Percentiles rank a stretch among this genome's conserved stretches.
Conservation (phyloP, 768 basidiomycete genomes). For the Lyophyllum semitale region DNA sequence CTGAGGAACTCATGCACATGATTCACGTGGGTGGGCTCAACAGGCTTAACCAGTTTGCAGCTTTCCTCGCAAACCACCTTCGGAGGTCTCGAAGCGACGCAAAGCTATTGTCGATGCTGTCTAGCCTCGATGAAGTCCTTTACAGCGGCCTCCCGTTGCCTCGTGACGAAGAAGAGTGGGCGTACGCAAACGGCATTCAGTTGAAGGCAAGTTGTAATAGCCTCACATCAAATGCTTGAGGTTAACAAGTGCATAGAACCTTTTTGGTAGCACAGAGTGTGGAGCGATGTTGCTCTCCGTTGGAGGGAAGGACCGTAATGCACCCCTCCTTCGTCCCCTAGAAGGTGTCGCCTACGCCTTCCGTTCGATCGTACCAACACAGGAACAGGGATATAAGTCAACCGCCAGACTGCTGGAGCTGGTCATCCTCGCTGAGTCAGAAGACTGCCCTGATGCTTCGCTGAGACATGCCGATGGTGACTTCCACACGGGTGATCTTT, state of each 20-base stretch:
- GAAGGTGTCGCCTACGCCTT: conserved; percentile 66
- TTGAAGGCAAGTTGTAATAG: conserved; percentile 49
- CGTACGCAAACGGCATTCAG: conserved; percentile 58
- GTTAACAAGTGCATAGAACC: conserved; percentile 49
- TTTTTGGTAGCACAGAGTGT: conserved; percentile 81
- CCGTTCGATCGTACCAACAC: conserved; percentile 47
- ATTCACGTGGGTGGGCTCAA: conserved; percentile 65
- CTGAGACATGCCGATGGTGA: conserved; percentile 65
- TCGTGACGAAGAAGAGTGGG: conserved; percentile 75
- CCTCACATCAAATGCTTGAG: conserved; percentile 13
- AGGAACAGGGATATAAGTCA: conserved; percentile 51
- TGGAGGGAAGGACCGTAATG: conserved; percentile 51
- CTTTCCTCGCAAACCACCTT: conserved; percentile 68
- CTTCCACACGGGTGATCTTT: conserved; percentile 84
- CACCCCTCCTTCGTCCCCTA: conserved; percentile 54
- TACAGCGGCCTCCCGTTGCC: conserved; percentile 67
- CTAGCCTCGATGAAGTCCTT: conserved; percentile 60
- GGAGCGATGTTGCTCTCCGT: conserved; percentile 70
- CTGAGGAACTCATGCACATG: conserved; percentile 73
- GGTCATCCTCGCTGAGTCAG: conserved; percentile 66
- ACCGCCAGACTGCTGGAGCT: conserved; percentile 63
- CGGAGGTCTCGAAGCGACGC: conserved; percentile 57
- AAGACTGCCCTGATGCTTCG: conserved; percentile 65
- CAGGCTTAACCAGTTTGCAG: conserved; percentile 72
- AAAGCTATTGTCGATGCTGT: conserved; percentile 57